Evolutionary conservation across 1,284 basidiomycete species (phyloP), one percentile per base, ranked within the genome.

Genomic region (Cerioporus squamosus): DNA sequence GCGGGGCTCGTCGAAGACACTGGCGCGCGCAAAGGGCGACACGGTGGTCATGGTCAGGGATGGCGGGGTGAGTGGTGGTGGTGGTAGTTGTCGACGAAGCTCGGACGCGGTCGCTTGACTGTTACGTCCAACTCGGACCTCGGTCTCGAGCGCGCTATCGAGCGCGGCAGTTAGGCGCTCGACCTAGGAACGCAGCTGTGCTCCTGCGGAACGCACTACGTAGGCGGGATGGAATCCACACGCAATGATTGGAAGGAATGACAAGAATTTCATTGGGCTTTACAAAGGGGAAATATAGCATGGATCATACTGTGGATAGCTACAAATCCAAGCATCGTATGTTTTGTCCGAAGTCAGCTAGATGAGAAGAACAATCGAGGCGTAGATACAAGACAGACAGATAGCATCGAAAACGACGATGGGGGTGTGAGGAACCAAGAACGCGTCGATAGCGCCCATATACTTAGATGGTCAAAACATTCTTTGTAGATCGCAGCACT

Each of bases 1-100:
- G 24, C 88, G 79, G 44, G 85, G 81, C 66, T 93, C 91, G 29
- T 91, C 89, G 66, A 93, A 92, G 3, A 87, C 82, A 66, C 77
- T 84, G 69, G 82, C 85, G 62, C 88, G 82, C 23, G 91, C 92
- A 66, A 95, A 94, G 14, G 93, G 93, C 15, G 92, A 94, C 50
- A 85, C 88, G 33, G 86, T 79, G 45, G 88, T 76, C 81, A 86
- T 88, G 65, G 71, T 61, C 52, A 51, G 40, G 55, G 52, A 36
- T 5, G 33, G 33, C 3, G 14, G 33, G 12, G 33, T 9, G 33
- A 5, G 15, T 12, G 33, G 33, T 40, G 43, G 59, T 40, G 44
- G 53, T 51, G 40, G 53, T 49, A 54, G 61, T 57, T 23, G 43
- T 45, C 46, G 39, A 44, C 26, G 26, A 56, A 56, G 57, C 22